Conservation (phyloP, 2,329 filamentous ascomycete species). For the Madurella mycetomatis region DNA sequence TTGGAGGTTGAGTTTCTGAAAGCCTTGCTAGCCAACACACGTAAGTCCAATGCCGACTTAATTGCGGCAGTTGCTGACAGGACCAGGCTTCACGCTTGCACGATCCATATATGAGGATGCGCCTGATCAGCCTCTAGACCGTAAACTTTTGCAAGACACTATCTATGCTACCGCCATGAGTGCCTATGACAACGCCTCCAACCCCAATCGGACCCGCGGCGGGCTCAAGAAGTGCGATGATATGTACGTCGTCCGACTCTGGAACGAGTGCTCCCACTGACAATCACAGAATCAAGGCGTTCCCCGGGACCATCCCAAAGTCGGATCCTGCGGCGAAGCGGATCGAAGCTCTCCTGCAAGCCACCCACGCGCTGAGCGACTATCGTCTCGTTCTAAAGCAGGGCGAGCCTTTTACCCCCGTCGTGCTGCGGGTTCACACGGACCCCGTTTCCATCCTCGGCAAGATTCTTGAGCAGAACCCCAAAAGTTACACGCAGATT, state of each 20-base stretch:
- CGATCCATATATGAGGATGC: conserved; percentile 57
- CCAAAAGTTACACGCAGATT: conserved; percentile 67
- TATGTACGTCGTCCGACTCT: conserved; percentile 45
- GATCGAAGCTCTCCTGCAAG: conserved; percentile 61
- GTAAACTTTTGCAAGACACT: conserved; percentile 52
- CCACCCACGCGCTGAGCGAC: conserved; percentile 70
- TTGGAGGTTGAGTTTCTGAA: conserved; percentile 71
- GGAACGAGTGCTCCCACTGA: neutral
- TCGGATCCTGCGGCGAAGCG: conserved; percentile 49
- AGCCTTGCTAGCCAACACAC: conserved; percentile 56
- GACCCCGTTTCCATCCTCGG: conserved; percentile 70
- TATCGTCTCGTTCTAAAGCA: conserved; percentile 76
- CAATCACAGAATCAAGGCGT: conserved; percentile 53
- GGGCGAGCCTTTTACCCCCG: conserved; percentile 73
- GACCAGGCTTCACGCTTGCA: conserved; percentile 57
- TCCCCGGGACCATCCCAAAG: conserved; percentile 53
- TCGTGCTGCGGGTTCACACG: conserved; percentile 69
- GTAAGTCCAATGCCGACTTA: conserved; percentile 41
- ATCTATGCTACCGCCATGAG: conserved; percentile 61
- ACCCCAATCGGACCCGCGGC: conserved; percentile 71
- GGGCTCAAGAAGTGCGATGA: conserved; percentile 74
- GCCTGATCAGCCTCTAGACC: conserved; percentile 45
- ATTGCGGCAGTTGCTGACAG: conserved; percentile 3
- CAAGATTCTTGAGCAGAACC: conserved; percentile 72
- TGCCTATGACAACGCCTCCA: conserved; percentile 76